Evolutionary conservation across 2,329 filamentous ascomycete genomes (phyloP).

Genomic region (Stemphylium vesicarium): DNA sequence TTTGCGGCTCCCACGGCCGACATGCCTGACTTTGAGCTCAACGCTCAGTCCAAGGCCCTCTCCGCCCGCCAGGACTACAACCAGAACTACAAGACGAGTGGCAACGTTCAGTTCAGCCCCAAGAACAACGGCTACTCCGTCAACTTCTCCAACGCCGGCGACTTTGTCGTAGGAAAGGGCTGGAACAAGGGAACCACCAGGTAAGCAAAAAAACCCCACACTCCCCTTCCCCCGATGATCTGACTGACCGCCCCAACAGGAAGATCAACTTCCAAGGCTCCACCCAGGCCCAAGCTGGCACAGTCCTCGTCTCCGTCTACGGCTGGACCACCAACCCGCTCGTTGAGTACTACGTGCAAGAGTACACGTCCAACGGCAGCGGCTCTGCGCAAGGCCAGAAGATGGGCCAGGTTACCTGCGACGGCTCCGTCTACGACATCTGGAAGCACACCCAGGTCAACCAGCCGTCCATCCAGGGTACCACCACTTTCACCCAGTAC

Average conservation of each 20-base stretch:
- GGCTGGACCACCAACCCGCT: conserved; percentile 60
- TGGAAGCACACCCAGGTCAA: conserved; percentile 46
- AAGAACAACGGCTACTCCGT: conserved; percentile 38
- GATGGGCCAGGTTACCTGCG: conserved; percentile 36
- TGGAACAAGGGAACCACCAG: conserved; percentile 39
- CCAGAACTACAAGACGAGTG: conserved; percentile 44
- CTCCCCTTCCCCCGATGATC: not conserved
- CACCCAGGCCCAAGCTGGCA: conserved; percentile 30
- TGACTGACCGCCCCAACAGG: conserved; percentile 8
- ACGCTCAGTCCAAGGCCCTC: conserved; percentile 19
- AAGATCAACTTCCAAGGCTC: conserved; percentile 40
- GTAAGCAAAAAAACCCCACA: conserved; percentile 12
- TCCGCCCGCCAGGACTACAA: conserved; percentile 40
- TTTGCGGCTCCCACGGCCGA: conserved; percentile 35
- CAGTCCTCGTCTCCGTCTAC: conserved; percentile 53
- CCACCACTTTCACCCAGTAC: conserved; percentile 59
- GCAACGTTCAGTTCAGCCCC: conserved; percentile 37
- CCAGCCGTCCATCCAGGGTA: conserved; percentile 57
- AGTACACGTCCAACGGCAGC: conserved; percentile 55
- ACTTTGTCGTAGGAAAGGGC: conserved; percentile 44
- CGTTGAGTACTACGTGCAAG: conserved; percentile 59
- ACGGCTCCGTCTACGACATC: conserved; percentile 41
- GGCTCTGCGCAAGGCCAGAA: conserved; percentile 38
- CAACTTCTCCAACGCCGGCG: conserved; percentile 35
- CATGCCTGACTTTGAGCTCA: conserved; percentile 39